These are phyloP conservation scores for Hortiboletus flavorubellus DNA, from an alignment of 768 basidiomycete species.

Conservation along the genomic window DNA sequence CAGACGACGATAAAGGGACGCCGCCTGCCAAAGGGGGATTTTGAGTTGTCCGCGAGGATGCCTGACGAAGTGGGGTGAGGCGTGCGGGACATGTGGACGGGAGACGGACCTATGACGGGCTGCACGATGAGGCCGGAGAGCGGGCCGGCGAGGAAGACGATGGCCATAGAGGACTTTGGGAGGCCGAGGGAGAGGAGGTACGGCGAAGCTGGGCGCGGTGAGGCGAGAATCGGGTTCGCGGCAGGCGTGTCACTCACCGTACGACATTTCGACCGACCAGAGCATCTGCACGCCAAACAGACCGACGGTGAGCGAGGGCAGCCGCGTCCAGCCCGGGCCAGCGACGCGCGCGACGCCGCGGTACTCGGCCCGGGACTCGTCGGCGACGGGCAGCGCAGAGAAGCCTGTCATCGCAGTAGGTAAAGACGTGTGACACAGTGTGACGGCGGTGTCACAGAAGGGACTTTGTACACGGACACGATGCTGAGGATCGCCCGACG, in stretches of 20 bases:
- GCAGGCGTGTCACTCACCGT: conserved; percentile 40
- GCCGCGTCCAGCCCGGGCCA: conserved; percentile 64
- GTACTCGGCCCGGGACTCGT: conserved; percentile 38
- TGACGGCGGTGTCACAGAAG: too few species aligned
- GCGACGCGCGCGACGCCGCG: conserved; percentile 55
- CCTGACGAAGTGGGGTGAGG: conserved; percentile 24
- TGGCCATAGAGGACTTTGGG: conserved; percentile 80
- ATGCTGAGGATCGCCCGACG: conserved; percentile 1
- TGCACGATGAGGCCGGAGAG: conserved; percentile 89
- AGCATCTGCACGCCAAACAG: conserved; percentile 83
- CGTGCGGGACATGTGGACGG: not conserved
- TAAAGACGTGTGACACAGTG: too few species aligned
- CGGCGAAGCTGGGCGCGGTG: conserved; percentile 55
- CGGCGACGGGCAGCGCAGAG: conserved; percentile 42
- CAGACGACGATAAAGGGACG: conserved; percentile 83
- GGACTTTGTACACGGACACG: not conserved
- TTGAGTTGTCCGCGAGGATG: conserved; percentile 79
- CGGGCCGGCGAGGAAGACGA: conserved; percentile 92
- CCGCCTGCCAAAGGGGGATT: conserved; percentile 79
- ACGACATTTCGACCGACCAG: conserved; percentile 95
- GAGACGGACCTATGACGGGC: conserved; percentile 68
- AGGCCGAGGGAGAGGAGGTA: conserved; percentile 88
- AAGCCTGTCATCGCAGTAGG: conserved; percentile 47
- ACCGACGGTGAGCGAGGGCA: conserved; percentile 73
- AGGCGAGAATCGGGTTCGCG: not conserved